Conservation (phyloP, 768 basidiomycete genomes). For the Leccinellum luteum region DNA sequence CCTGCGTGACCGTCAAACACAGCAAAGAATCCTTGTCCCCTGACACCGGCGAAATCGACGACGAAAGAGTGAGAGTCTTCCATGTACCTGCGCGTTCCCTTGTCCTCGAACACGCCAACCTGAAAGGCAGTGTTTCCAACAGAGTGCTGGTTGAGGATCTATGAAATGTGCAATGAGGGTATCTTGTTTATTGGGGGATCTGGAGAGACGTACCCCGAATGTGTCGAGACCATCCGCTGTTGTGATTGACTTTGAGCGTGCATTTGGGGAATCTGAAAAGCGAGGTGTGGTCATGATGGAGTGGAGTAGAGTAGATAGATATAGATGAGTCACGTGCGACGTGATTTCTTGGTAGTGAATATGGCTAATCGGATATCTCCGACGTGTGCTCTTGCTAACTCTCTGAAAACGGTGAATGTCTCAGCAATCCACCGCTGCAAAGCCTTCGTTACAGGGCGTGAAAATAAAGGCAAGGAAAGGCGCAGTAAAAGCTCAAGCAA, state of each 20-base stretch:
- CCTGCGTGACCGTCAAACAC: slow-evolving; percentile 99
- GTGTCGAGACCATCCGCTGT: slow-evolving; percentile 74
- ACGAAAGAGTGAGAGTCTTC: slow-evolving; percentile 97
- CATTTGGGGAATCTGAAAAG: slow-evolving; percentile 67
- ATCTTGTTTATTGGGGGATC: neutral
- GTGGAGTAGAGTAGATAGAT: too few relatives aligned
- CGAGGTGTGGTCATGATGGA: slow-evolving; percentile 25
- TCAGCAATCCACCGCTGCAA: slow-evolving; percentile 79
- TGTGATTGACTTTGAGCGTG: slow-evolving; percentile 78
- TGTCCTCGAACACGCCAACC: slow-evolving; percentile 74
- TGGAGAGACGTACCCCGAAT: slow-evolving; percentile 56
- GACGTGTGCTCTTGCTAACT: neutral
- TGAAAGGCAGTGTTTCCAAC: slow-evolving; percentile 61
- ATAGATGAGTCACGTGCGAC: slow-evolving; percentile 20
- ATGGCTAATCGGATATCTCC: slow-evolving; percentile 26
- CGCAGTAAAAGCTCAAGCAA: slow-evolving; percentile 87
- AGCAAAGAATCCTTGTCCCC: slow-evolving; percentile 97
- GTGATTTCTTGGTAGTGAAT: slow-evolving; percentile 1
- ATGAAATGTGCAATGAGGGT: neutral
- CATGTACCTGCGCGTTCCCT: slow-evolving; percentile 89
- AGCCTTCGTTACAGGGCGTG: slow-evolving; percentile 91
- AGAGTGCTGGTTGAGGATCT: slow-evolving; percentile 60
- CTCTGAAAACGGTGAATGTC: slow-evolving; percentile 74
- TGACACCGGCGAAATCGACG: slow-evolving; percentile 86
- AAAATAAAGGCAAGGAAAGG: slow-evolving; percentile 92